phyloP scores from a whole-genome alignment of 2,329 filamentous ascomycete genomes.

The Mariannaea sp. region DNA sequence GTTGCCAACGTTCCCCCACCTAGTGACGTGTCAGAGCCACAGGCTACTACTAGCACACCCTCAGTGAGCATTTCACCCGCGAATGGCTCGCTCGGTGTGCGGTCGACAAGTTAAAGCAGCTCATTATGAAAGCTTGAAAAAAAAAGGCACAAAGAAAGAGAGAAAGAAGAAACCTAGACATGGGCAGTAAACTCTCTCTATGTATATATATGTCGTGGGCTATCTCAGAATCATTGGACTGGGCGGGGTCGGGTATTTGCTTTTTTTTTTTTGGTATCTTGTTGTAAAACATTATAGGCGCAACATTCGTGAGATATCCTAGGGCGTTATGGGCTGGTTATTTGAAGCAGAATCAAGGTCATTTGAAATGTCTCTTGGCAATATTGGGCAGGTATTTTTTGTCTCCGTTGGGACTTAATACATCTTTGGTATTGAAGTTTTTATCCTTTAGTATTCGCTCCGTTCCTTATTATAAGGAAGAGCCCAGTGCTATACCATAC shows the following conservation, averaged over 20 bases:
- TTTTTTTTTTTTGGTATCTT: constrained; percentile 3
- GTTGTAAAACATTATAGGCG: neutral
- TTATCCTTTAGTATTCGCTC: no score
- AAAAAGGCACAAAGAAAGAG: no score
- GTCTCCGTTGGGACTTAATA: no score
- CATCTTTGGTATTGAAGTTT: no score
- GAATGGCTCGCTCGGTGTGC: constrained; percentile 55
- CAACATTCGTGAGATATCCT: neutral
- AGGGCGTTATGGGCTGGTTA: constrained; percentile 8
- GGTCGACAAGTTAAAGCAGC: constrained; percentile 27
- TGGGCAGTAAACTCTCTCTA: no score
- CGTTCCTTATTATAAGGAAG: no score
- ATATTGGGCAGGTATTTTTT: neutral
- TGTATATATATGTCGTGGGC: no score
- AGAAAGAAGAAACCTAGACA: no score
- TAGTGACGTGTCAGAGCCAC: neutral
- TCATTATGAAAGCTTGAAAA: no score
- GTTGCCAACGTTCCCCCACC: neutral
- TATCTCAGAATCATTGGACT: constrained; percentile 4
- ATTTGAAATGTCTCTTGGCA: constrained; percentile 1
- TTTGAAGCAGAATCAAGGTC: constrained; percentile 14
- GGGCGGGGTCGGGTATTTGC: constrained; percentile 6
- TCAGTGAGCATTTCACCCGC: constrained; percentile 45
- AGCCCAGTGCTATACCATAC: no score
- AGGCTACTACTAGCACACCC: constrained; percentile 41